These are phyloP conservation scores for Millerozyma acaciae DNA, from an alignment of 805 yeast genomes.

Conservation along the genomic window DNA sequence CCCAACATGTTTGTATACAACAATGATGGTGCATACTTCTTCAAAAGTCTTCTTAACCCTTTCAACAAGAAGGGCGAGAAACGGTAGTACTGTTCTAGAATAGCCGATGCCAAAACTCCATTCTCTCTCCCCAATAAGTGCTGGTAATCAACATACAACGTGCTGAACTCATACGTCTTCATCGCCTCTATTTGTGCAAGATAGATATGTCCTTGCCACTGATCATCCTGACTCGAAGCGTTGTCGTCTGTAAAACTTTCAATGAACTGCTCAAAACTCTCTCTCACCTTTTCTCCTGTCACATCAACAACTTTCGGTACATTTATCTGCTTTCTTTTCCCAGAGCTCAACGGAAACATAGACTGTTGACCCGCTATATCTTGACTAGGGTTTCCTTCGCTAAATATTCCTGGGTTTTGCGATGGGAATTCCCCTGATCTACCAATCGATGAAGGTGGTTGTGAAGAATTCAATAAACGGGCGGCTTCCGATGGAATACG, in stretches of 20 bases:
- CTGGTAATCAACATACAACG: constrained; percentile 80
- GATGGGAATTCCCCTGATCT: constrained; percentile 32
- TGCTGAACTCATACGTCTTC: constrained; percentile 68
- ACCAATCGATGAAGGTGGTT: constrained; percentile 41
- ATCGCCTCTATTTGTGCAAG: constrained; percentile 77
- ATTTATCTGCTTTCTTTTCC: constrained; percentile 56
- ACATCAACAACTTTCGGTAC: constrained; percentile 86
- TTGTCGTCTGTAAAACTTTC: constrained; percentile 53
- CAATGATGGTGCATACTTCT: constrained; percentile 70
- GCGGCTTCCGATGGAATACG: constrained; percentile 44
- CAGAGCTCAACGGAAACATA: constrained; percentile 16
- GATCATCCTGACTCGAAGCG: constrained; percentile 24
- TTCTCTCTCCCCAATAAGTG: constrained; percentile 74
- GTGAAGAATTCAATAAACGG: constrained; percentile 35
- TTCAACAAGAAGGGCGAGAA: constrained; percentile 79
- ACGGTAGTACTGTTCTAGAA: constrained; percentile 87
- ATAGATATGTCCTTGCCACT: constrained; percentile 57
- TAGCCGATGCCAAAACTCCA: constrained; percentile 86
- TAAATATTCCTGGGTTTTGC: constrained; percentile 23
- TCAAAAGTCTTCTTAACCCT: constrained; percentile 71
- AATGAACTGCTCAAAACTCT: constrained; percentile 81
- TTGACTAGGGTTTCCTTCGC: constrained; percentile 20
- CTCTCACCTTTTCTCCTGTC: constrained; percentile 91
- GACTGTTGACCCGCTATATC: constrained; percentile 13
- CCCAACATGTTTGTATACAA: constrained; percentile 43